Base-by-base conservation (phyloP, 1,284 basidiomycete species). In the Ustilago tritici region DNA sequence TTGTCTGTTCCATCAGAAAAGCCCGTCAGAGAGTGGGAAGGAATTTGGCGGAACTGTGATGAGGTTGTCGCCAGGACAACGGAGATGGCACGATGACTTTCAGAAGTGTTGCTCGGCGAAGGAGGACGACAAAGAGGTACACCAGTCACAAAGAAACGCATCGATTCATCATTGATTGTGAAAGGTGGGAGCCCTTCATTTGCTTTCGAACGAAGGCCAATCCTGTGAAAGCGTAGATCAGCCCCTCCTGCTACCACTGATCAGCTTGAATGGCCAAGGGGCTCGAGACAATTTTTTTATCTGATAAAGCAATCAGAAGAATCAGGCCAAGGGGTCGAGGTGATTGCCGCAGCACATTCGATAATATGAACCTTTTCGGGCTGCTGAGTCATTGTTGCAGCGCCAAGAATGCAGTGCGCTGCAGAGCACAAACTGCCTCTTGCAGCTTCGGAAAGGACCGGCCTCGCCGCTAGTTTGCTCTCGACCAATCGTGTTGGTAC, bases 371-470 rank as follows among this genome's bases (percentile, higher is more conserved):
- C 43, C 43, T 32, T 28, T 50, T 50, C 31, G 0, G 23, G 28
- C 49, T 31, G 23, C n/a, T 11, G 5, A 7, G 46, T 49, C 46
- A 14, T 14, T 50, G 15, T 58, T 59, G 57, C 47, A 50, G 19
- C 28, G 46, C 57, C 57, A 59, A 52, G 36, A 56, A 19, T 15
- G 19, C n/a, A 4, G 11, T 28, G 23, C 35, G 12, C 11, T 60
- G 58, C 36, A 41, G 34, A 54, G 35, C 23, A 32, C 40, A 28
- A 47, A 9, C 12, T 15, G 14, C 15, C 38, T 23, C 32, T 40
- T 54, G 49, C 59, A 43, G 23, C 31, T 34, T 61, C 59, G 59
- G 59, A 17, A 17, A 31, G 28, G 54, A 35, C 59, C 59, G 59
- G 59, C 23, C 3, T 28, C 3, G 3, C 23, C 23, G 23, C 23